phyloP scores from a whole-genome alignment of 495 filamentous ascomycete genomes.

The Hypoxylon lienhwacheense region DNA sequence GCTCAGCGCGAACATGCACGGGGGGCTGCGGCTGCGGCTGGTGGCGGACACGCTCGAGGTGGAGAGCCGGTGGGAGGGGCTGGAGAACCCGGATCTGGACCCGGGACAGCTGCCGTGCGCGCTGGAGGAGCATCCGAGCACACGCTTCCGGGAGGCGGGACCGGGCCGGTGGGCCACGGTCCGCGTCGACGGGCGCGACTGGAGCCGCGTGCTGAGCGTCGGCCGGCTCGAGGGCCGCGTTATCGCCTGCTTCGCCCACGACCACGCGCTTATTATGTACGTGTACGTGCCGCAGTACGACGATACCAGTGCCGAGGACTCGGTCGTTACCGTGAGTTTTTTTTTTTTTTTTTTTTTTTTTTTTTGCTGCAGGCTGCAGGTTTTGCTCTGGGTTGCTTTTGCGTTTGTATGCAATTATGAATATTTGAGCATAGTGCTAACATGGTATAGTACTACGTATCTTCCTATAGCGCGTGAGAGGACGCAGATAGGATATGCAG shows the following conservation, averaged over 20 bases:
- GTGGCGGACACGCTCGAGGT: conserved; percentile 80
- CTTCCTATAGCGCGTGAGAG: conserved; percentile 34
- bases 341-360: background rate
- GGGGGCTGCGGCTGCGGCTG: conserved; percentile 74
- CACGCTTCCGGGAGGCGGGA: conserved; percentile 61
- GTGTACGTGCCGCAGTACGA: conserved; percentile 79
- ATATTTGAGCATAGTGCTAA: too few relatives aligned
- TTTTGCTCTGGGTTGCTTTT: background rate
- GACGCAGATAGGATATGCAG: background rate
- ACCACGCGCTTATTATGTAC: conserved; percentile 88
- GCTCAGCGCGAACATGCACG: conserved; percentile 86
- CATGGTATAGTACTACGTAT: conserved; percentile 40
- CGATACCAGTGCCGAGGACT: conserved; percentile 65
- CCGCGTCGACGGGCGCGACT: conserved; percentile 87
- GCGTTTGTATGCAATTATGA: too few relatives aligned
- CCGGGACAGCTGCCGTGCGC: conserved; percentile 65
- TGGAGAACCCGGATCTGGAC: conserved; percentile 84
- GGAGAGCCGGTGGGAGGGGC: conserved; percentile 74
- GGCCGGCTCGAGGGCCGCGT: conserved; percentile 84
- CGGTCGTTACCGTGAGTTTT: conserved; percentile 73
- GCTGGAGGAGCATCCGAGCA: conserved; percentile 73
- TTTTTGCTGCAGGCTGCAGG: background rate
- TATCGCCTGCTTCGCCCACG: conserved; percentile 79
- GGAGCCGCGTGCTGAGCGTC: conserved; percentile 88
- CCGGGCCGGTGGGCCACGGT: conserved; percentile 80